Evolutionary conservation across 345 rosid genomes (phyloP), one percentile per base, ranked within the genome.

Genomic region (Salix caprea): DNA sequence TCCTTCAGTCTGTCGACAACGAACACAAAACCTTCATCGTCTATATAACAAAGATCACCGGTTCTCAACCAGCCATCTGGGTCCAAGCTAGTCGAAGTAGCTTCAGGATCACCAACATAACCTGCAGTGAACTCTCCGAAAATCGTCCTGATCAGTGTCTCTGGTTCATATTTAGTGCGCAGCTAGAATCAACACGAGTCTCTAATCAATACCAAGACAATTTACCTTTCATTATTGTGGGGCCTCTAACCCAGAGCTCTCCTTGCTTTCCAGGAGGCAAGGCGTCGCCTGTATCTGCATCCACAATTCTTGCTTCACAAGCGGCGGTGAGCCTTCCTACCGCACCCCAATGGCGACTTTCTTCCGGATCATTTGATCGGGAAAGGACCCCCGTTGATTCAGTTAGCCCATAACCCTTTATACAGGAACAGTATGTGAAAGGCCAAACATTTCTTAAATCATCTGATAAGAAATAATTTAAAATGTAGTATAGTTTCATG

Each of bases 1-100:
- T 86, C 89, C 64, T 86, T 86, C 13, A 86, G 75, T 66, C 89
- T 66, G n/a, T 84, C 89, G 5, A 86, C 85, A 16, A 86, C 70
- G 42, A 46, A 84, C 9, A 86, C 37, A 54, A 72, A 80, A 14
- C 89, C 89, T 19, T 84, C 75, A 32, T 78, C 73, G 23, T 86
- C 84, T 28, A 86, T 46, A 70, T 84, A 86, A 74, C 87, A 75
- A 1, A 86, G 61, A 58, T 86, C 89, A 13, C 89, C 89, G 0
- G 87, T 86, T 46, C 58, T 84, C 68, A 86, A 52, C 89, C 89
- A 86, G 18, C 89, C 85, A 46, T 67, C 76, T 3, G 71, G 7
- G 7, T 40, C 46, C 56, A 86, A 23, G 19, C 79, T 79, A 6
- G 71, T 71, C 5, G 78, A 32, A 67, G 79, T 79, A 39, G 84